Evolutionary conservation across 352 stramenopile species (phyloP), one percentile per base, ranked within the genome.

Genomic region (Blastocystis sp.): DNA sequence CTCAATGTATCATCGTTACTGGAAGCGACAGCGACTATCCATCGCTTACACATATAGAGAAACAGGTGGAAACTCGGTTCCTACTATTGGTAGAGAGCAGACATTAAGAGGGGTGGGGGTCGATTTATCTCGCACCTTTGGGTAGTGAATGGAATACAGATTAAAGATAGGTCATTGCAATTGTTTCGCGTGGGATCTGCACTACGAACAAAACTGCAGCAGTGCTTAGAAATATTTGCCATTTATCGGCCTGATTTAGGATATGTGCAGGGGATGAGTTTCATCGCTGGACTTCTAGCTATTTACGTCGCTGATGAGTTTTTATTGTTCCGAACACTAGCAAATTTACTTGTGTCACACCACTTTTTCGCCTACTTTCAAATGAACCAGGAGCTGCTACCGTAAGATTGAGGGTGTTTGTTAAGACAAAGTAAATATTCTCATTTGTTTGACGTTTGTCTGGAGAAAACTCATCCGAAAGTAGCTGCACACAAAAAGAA

Each of bases 311-410:
- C 63, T 15, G 45, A 75, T 15, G 63, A 75, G 63, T 75, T 53
- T 41, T 23, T 26, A 26, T 41, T 75, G 63, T 75, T 75, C 9
- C 29, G 63, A 8, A 26, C 63, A 26, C 63, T 75, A 23, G 63
- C 63, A 0, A 75, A 75, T 75, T 37, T 75, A 4, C 23, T 75
- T 23, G 63, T 75, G 4, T 53, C 34, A 23, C 63, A 41, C 23
- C 63, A 75, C 45, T 75, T 75, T 37, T 75, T 75, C 20, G 63
- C 63, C 20, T 75, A 75, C 45, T 75, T 75, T 37, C 63, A 75
- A 15, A 75, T 75, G 63, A 75, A 75, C 45, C 20, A 75, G 26
- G 45, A n/a, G 45, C 45, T 75, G 6, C 63, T 75, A 8, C 63
- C 63, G 63, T 75, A 29, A 13, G 29, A 53, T 20, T 41, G 26